Evolutionary conservation across 2,329 filamentous ascomycete species (phyloP), one percentile per base, ranked within the genome.

Genomic region (Sporothrix luriei): DNA sequence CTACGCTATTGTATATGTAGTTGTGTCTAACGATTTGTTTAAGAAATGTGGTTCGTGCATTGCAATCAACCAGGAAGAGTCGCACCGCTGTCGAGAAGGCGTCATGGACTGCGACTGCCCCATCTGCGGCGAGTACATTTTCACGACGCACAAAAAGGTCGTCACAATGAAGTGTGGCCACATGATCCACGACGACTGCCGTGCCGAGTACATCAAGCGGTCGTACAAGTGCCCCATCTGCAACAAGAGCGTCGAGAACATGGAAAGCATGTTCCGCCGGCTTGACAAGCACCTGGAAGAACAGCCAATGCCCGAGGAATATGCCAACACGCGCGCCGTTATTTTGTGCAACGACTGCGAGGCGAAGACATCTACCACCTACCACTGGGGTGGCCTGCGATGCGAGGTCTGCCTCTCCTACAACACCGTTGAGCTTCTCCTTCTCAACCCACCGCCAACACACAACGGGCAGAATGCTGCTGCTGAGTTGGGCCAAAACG

Each of bases 141-240:
- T 98, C 78, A 96, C 91, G 2, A 97, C 94, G 10, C 91, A 92
- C 2, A 88, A 89, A 69, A 89, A 91, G 0, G 93, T 98, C 9
- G 93, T 97, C 26, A 96, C 97, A 76, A 95, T 99, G 91, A 87
- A 88, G 51, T 99, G 95, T 78, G 95, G 95, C 2, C 95, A 99
- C 78, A 96, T 94, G 76, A 96, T 99, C 77, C 95, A 99, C 79
- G 90, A 91, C 75, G 88, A 87, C 70, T 99, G 95, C 80, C 95
- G 97, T 76, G 88, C 92, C 59, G 88, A 95, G 75, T 91, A 97
- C 77, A 94, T 96, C 83, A 90, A 90, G 75, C 89, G 88, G 3
- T 96, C 94, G 6, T 99, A 98, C 82, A 96, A 94, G 76, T 99
- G 95, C 76, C 95, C 94, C 0, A 93, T 97, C 64, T 99, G 95